Evolutionary conservation across 2,329 filamentous ascomycete species (phyloP), one percentile per base, ranked within the genome.

Genomic region (Trichoderma lentiforme): DNA sequence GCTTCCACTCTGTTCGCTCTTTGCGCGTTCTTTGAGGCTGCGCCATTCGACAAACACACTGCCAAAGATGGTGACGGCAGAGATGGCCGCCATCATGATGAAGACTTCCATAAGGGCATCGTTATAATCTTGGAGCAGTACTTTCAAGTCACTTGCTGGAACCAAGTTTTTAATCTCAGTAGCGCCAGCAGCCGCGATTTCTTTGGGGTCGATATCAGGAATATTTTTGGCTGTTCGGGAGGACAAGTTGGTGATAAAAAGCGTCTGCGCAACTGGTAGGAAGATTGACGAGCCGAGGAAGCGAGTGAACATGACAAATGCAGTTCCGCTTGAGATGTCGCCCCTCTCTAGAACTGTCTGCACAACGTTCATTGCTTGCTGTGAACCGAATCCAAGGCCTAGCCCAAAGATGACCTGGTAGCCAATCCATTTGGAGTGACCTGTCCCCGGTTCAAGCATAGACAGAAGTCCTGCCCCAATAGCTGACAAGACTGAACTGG

Each of bases 201-300:
- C 12, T 4, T 8, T 51, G 4, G 65, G 34, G 15, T 47, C 26
- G 18, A 69, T 30, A 4, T 21, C 7, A 3, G 56, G 53, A 60
- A 69, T 69, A 28, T 69, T 34, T 18, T 28, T 18, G 4, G 36
- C 47, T n/a, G 4, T 18, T 61, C 7, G 36, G 32, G 24, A 60
- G n/a, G 18, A n/a, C 12, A 69, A 34, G n/a, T 24, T 21, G 24
- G 34, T 69, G 18, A 69, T 36, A 3, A 69, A 69, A 26, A 69
- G 21, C 1, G 21, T 69, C 24, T 69, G 65, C 24, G 65, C 65
- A 5, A 69, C 65, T 3, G 53, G 83, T 32, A 89, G 82, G 73
- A 88, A 88, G 1, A 89, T 76, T 6, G 83, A 79, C 6, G 83
- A 82, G 30, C 82, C 83, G 0, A 86, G 76, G 0, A 80, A 81